Base-by-base conservation (phyloP, 768 basidiomycete species). In the Leucogyrophana mollusca region DNA sequence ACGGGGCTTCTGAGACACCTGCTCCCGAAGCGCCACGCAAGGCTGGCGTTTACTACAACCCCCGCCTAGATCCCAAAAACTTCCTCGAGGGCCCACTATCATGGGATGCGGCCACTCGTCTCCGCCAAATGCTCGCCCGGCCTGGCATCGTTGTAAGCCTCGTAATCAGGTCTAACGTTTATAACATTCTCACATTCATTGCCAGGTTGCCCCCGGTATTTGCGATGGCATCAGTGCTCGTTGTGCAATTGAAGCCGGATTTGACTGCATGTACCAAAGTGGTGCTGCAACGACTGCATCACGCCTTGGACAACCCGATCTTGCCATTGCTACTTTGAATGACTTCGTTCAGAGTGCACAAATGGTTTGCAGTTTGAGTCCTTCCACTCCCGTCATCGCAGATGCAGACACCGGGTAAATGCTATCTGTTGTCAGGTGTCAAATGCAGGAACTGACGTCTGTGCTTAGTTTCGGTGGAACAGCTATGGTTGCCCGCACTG, bases 271-370 rank as follows among this genome's bases (percentile, higher is more conserved):
- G 46, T 90, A 90, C 61, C 87, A 89, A 66, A 87, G 84, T 55
- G 87, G 87, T 41, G 86, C 87, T 40, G 85, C 86, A 11, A 90
- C 87, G 1, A 89, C 87, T 9, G 87, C 87, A 34, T 88, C 87
- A 1, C 78, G 86, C 14, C 72, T 89, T 18, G 87, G 87, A 14
- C 80, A 82, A 58, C 86, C 87, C n/a, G 87, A 89, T 61, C 71
- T 89, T 34, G 87, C 85, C 20, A 86, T 89, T 53, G 85, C 87
- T 3, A 87, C 85, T 21, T 57, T 87, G 56, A 87, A 87, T 53
- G 87, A 89, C 56, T 89, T 89, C 49, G 84, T 83, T 18, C 77
- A 76, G 60, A 79, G 78, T 42, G 85, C 80, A 2, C 78, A 80
- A 58, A 85, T 87, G 82, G 82, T 87, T 43, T 82, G 80, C 65